Evolutionary conservation across 176 grass and related monocot species (phyloP), one percentile per base, ranked within the genome.

Genomic region (Alloteropsis semialata): DNA sequence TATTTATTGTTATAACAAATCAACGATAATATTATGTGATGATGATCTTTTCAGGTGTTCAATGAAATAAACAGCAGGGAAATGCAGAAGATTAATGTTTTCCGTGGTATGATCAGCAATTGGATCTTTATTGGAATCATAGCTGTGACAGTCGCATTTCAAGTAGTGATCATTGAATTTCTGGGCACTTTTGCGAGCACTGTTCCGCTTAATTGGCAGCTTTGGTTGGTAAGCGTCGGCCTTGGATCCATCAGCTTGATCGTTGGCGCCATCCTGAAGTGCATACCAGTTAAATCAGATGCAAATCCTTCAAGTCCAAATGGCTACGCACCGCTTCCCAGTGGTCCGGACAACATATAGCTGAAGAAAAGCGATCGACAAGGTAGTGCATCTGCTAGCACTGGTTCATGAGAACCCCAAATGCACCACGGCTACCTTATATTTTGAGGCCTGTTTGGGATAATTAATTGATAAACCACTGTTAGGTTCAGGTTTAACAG

Each of bases 41-140:
- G 76, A 22, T 54, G 19, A 16, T 42, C 9, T 56, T 64, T 54
- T 50, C 51, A 98, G 96, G 96, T 98, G 1, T 98, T 98, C 87
- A 98, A 98, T 18, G 96, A 98, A 90, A 91, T 98, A 84, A 98
- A 95, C 76, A 98, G 96, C 61, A 87, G 93, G 62, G 92, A 98
- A 42, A 93, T 98, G 93, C 84, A 98, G 64, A 98, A 93, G 96
- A 93, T 98, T 3, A 95, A 98, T 48, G 68, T 98, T 42, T 89
- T 98, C 46, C 65, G 66, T 19, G 96, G 93, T 27, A 88, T 98
- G 27, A 22, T 98, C 6, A 74, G 87, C 84, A 98, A 92, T 44
- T 93, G 89, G 93, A 75, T 88, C 77, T 98, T 98, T 57, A 14
- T 92, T 30, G 85, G 54, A 15, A 65, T 98, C 43, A 86, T 98